Base-by-base conservation (phyloP, 257 asterid species). In the Lycium barbarum region DNA sequence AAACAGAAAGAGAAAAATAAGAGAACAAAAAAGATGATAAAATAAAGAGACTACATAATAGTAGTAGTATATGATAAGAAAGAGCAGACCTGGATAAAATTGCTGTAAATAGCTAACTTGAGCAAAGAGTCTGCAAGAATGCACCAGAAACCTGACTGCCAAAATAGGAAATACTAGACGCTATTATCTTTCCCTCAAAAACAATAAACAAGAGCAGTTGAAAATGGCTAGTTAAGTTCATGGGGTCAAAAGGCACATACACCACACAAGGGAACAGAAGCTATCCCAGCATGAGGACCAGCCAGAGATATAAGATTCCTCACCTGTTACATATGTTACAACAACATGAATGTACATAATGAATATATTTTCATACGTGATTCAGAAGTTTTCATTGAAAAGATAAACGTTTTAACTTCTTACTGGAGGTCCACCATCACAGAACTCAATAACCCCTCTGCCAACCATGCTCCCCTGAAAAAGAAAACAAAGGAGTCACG, bases 281-380 rank as follows among this genome's bases (percentile, higher is more conserved):
- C 97, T 83, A 93, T 93, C 83, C 99, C 98, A 12, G 98, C 97
- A 87, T 95, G 99, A 83, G 99, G 99, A 63, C 98, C 99, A 35
- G 94, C 98, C 86, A 96, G 90, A 82, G 99, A 96, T 82, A 96
- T 88, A 18, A 95, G 83, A 88, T 93, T 96, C 84, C 88, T 90
- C 89, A 96, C 99, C 99, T 96, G 94, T 86, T 81, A 84, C 81
- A 84, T 61, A 82, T 43, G 45, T 81, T 49, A 61, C 11, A 2
- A 81, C 13, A 62, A 47, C 26, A 59, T 68, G 15, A 62, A 79
- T 38, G 2, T 59, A 11, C 3, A 10, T 26, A 26, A 26, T 26
- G 33, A 26, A 26, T 11, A 51, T 49, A 8, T 49, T 2, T 49
- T 2, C 12, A 6, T 49, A 7, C 10, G 8, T 49, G 10, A 49